A percentile compares a stretch with the other conserved stretches of the same genome.
Evolutionary conservation across 176 grass and related monocot genomes (phyloP).

Genomic region (Thalia dealbata): DNA sequence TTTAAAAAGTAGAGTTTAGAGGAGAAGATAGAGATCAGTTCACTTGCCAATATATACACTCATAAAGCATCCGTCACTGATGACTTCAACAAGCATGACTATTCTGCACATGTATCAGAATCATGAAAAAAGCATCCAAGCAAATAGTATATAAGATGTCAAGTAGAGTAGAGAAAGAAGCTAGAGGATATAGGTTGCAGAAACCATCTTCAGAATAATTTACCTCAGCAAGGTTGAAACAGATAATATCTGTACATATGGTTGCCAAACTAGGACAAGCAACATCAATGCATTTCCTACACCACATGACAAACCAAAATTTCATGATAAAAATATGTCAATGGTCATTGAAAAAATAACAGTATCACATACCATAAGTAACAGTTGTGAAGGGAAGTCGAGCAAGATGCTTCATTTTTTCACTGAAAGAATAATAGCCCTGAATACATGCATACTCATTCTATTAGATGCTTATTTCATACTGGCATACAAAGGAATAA

Average conservation of each 20-base stretch:
- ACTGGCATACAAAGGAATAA: not conserved
- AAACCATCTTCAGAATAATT: constrained; percentile 11
- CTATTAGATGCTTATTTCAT: constrained; percentile 1
- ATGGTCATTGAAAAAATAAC: constrained; percentile 8
- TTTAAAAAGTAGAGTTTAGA: not conserved
- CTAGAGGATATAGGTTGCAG: constrained; percentile 4
- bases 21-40: constrained; percentile 10
- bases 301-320: not conserved
- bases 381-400: constrained; percentile 76
- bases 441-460: constrained; percentile 26
- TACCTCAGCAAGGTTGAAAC: constrained; percentile 64
- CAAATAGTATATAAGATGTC: not conserved
- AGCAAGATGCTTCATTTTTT: constrained; percentile 71
- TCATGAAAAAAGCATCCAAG: constrained; percentile 13
- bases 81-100: constrained; percentile 55
- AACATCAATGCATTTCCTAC: constrained; percentile 79
- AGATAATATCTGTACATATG: constrained; percentile 52
- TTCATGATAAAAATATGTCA: not conserved
- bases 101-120: constrained; percentile 41
- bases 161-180: not conserved
- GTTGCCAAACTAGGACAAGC: constrained; percentile 79
- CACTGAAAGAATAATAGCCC: constrained; percentile 92
- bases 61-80: constrained; percentile 83
- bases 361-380: constrained; percentile 52
- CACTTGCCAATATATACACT: constrained; percentile 81